Base-by-base conservation (phyloP, 208 protist genomes). In the Leishmania mexicana region DNA sequence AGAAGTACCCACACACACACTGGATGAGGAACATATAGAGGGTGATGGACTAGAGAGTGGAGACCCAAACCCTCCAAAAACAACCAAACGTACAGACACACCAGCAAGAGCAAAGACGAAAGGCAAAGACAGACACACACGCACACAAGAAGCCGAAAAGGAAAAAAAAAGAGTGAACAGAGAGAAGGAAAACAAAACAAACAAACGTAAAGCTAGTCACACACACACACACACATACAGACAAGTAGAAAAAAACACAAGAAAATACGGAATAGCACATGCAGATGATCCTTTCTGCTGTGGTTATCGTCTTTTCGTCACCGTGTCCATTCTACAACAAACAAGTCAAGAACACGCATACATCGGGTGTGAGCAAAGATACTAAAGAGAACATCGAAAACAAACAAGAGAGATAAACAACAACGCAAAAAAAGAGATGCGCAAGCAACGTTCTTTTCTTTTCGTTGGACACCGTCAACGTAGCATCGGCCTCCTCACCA, bases 61-160 rank as follows among this genome's bases (percentile, higher is more conserved):
- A 64, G 38, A 81, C 51, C 49, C 17, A 68, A 47, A 72, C 2
- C 21, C 35, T 21, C 3, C 3, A 76, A 76, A n/a, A 73, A 57
- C 1, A 15, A 53, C 15, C n/a, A 45, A 21, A 62, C n/a, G 49
- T 2, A 40, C 6, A 62, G 28, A 19, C 47, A 54, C 73, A 38
- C 35, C 45, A 47, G 17, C 28, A 71, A 35, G 68, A 72, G 19
- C 35, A 75, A 62, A 28, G 31, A 40, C 38, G 35, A 81, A 45
- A 65, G 21, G 81, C n/a, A 80, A 28, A 79, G 42, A 19, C 67
- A 84, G 31, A 87, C 21, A 28, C 42, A 47, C 45, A 47, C 45
- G 7, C 45, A 49, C 45, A 49, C 45, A 49, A 13, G 45, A 49
- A 49, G 11, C 11, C 45, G 45, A 8, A 2, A 49, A 40, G 1